Evolutionary conservation across 257 asterid genomes (phyloP).

Genomic region (Solanum neorickii): DNA sequence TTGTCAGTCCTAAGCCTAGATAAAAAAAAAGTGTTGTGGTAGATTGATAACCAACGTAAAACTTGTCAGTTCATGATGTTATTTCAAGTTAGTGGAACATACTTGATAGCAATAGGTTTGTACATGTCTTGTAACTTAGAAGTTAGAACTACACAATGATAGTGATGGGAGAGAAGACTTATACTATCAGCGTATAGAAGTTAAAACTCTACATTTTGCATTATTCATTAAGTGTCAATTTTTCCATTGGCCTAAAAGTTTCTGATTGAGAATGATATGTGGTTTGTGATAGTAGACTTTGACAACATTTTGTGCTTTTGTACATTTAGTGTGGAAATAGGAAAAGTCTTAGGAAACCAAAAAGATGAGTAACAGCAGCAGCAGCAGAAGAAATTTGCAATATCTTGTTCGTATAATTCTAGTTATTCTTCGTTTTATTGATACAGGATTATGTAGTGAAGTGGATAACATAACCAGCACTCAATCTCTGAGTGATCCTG

Average conservation of each 20-base stretch:
- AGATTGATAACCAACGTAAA: background rate
- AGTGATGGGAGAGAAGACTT: background rate
- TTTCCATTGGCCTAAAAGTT: background rate
- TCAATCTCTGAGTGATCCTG: background rate
- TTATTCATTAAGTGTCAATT: too few relatives aligned
- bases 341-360: background rate
- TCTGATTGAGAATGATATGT: background rate
- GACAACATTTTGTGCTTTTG: background rate
- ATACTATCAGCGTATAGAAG: background rate
- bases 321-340: background rate
- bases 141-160: background rate
- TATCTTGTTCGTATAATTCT: background rate
- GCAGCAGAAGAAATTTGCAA: background rate
- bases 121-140: too few relatives aligned
- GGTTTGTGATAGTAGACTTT: background rate
- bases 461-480: background rate
- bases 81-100: background rate
- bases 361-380: background rate
- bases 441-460: background rate
- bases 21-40: too few relatives aligned
- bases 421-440: too few relatives aligned
- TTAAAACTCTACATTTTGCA: too few relatives aligned
- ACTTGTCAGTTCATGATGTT: background rate
- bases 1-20: too few relatives aligned
- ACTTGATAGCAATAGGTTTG: too few relatives aligned